These are phyloP conservation scores for Eurotiales sp. DNA, from an alignment of 2,329 filamentous ascomycete genomes.

Conservation along the genomic window DNA sequence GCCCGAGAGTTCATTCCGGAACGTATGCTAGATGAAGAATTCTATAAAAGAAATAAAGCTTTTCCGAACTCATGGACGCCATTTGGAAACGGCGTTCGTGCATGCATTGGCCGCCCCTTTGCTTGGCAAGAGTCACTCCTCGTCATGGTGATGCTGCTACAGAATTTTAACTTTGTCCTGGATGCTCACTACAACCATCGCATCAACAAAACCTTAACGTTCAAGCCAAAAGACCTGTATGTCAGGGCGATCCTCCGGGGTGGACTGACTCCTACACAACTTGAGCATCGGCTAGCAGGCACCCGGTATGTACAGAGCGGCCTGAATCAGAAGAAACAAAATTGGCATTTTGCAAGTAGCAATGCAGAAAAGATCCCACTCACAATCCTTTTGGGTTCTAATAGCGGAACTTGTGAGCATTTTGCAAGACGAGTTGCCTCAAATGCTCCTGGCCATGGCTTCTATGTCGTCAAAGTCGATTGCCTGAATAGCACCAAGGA, in stretches of 20 bases:
- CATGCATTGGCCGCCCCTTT: conserved; percentile 69
- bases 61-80: conserved; percentile 55
- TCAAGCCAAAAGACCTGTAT: conserved; percentile 54
- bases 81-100: conserved; percentile 68
- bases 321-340: no score
- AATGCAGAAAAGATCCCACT: conserved; percentile 44
- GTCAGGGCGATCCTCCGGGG: conserved; percentile 47
- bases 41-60: conserved; percentile 30
- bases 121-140: conserved; percentile 70
- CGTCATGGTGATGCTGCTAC: conserved; percentile 58
- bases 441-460: conserved; percentile 56
- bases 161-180: conserved; percentile 67
- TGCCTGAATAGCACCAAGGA: conserved; percentile 59
- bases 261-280: conserved; percentile 36
- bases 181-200: conserved; percentile 49
- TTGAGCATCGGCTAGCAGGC: conserved; percentile 19
- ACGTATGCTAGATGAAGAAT: conserved; percentile 66
- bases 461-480: conserved; percentile 49
- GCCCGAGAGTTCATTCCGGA: conserved; percentile 66
- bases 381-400: conserved; percentile 45
- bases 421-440: neutral
- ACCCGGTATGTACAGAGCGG: no score
- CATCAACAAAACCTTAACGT: conserved; percentile 37
- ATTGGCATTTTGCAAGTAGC: neutral
- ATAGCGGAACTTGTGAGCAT: conserved; percentile 5